A percentile compares a stretch with the other conserved stretches of the same genome.
Conservation (phyloP, 371 early-diverging fungal species). For the Umbelopsis sp. region DNA sequence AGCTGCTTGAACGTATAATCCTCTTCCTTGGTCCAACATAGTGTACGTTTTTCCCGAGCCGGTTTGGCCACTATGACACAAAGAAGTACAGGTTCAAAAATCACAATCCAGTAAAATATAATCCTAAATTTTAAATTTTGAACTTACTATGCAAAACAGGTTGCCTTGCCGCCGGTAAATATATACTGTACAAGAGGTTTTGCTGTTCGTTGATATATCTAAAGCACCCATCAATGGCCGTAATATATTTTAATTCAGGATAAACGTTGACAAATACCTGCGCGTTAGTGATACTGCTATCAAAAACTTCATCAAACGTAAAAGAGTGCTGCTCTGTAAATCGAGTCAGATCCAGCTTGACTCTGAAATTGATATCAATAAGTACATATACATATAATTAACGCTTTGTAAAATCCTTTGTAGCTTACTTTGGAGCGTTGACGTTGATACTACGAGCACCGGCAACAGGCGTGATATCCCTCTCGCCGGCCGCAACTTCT, state of each 20-base stretch:
- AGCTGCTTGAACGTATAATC: conserved; percentile 92
- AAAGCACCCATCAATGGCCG: not conserved
- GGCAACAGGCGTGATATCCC: conserved; percentile 77
- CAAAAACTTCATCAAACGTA: conserved; percentile 97
- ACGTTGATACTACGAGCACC: conserved; percentile 76
- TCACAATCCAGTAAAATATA: not conserved
- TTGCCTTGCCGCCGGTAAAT: conserved; percentile 95
- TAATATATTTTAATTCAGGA: not conserved
- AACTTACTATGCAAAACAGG: conserved; percentile 96
- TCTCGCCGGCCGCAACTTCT: conserved; percentile 75
- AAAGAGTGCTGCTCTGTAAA: conserved; percentile 95
- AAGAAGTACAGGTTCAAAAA: not conserved
- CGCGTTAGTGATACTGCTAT: conserved; percentile 75
- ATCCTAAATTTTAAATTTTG: not conserved
- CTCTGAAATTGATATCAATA: conserved; percentile 44
- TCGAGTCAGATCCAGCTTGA: conserved; percentile 92
- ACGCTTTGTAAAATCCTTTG: not conserved
- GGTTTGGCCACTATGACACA: conserved; percentile 85
- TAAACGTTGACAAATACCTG: conserved; percentile 49
- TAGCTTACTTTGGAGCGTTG: conserved; percentile 85
- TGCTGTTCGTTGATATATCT: conserved; percentile 91
- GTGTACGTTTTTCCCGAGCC: conserved; percentile 98
- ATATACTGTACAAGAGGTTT: conserved; percentile 93
- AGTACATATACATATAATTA: too few relatives aligned
- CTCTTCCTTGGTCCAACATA: conserved; percentile 87